phyloP scores from a whole-genome alignment of 2,329 filamentous ascomycete species.

The Macrophomina phaseolina region DNA sequence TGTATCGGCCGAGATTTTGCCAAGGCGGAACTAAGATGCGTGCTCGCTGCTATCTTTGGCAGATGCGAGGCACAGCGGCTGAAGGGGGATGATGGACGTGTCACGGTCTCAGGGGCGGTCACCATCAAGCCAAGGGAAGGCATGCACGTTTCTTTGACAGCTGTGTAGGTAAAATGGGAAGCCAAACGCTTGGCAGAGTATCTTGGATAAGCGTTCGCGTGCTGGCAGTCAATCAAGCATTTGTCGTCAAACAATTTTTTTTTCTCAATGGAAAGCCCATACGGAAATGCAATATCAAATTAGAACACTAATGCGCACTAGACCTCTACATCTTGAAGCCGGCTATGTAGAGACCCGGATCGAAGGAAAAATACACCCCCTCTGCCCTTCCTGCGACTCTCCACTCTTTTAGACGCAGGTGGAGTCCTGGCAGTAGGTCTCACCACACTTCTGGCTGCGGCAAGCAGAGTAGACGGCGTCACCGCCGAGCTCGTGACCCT shows the following conservation, averaged over 20 bases:
- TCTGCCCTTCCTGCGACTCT: not conserved
- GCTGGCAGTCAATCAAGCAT: too few relatives aligned
- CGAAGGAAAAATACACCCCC: not conserved
- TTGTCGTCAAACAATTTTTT: too few relatives aligned
- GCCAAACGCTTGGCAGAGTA: too few relatives aligned
- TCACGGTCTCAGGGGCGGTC: conserved; percentile 24
- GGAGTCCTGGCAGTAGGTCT: not conserved
- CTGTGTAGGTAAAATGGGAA: not conserved
- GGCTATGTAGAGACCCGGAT: not conserved
- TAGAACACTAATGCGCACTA: not conserved
- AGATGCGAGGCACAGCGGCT: conserved; percentile 24
- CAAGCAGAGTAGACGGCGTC: not conserved
- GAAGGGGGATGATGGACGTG: conserved; percentile 10
- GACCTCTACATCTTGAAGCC: conserved; percentile 2
- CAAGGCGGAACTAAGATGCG: conserved; percentile 28
- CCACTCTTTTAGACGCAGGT: not conserved
- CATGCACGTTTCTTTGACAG: conserved; percentile 27
- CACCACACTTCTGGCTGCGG: not conserved
- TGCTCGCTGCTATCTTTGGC: conserved; percentile 15
- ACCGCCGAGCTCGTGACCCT: not conserved
- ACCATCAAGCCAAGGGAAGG: conserved; percentile 31
- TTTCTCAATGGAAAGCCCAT: too few relatives aligned
- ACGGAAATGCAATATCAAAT: not conserved
- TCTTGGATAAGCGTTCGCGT: too few relatives aligned
- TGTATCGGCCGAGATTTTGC: conserved; percentile 30